Percentiles rank a stretch among this genome's conserved stretches.
These are phyloP conservation scores for Yamadazyma jaroonii DNA, from an alignment of 1,139 yeast species.

Conservation along the genomic window DNA sequence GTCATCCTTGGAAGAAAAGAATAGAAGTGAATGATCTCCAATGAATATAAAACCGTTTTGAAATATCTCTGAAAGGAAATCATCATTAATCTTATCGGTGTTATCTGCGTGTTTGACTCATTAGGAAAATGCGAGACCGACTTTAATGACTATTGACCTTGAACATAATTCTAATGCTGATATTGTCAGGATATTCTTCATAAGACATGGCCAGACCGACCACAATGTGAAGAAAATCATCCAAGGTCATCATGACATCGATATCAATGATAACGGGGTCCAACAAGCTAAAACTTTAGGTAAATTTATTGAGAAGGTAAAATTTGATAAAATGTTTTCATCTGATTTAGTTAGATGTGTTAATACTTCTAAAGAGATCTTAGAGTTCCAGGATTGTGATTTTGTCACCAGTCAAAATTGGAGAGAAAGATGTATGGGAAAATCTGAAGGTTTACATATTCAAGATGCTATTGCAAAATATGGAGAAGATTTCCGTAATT, in stretches of 20 bases:
- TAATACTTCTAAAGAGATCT: conserved; percentile 47
- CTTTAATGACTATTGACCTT: conserved; percentile 29
- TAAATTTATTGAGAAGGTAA: conserved; percentile 29
- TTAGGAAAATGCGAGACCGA: no score
- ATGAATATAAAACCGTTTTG: no score
- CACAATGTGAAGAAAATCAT: conserved; percentile 63
- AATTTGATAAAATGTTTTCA: conserved; percentile 51
- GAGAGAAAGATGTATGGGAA: conserved; percentile 82
- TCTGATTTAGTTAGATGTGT: conserved; percentile 64
- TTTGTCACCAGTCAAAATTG: conserved; percentile 35
- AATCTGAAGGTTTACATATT: conserved; percentile 66
- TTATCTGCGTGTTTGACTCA: no score
- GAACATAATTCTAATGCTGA: conserved; percentile 32
- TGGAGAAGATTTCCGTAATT: conserved; percentile 35
- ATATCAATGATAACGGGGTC: conserved; percentile 56
- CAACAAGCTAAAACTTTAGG: conserved; percentile 57
- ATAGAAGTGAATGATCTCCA: no score
- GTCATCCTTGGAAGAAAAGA: no score
- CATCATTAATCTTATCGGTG: no score
- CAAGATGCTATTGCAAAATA: conserved; percentile 56
- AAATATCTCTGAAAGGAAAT: no score
- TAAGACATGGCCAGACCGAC: conserved; percentile 82
- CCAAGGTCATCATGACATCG: conserved; percentile 71
- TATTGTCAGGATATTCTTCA: conserved; percentile 53
- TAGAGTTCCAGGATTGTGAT: conserved; percentile 23